These are phyloP conservation scores for Eremothecium coryli DNA, from an alignment of 1,139 yeast species.

Conservation along the genomic window DNA sequence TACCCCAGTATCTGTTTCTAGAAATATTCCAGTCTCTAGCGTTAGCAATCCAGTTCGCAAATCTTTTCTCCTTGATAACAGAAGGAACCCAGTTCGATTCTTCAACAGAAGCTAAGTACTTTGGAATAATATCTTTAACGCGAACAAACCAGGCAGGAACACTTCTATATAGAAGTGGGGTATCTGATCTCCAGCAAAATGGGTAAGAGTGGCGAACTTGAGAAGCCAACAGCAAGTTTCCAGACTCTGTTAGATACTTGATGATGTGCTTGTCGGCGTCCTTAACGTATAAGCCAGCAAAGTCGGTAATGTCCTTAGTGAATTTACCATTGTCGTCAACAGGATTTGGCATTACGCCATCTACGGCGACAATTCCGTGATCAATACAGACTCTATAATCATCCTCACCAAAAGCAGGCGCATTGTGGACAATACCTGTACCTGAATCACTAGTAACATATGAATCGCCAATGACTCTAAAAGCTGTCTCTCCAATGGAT, in stretches of 20 bases:
- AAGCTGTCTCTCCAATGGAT: conserved; percentile 64
- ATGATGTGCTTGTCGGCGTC: conserved; percentile 92
- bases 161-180: conserved; percentile 90
- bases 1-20: conserved; percentile 99
- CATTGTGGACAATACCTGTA: conserved; percentile 98
- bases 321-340: conserved; percentile 87
- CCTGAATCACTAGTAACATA: conserved; percentile 92
- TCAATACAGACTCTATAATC: conserved; percentile 80
- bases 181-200: conserved; percentile 99
- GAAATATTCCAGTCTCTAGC: conserved; percentile 99
- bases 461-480: conserved; percentile 69
- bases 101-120: conserved; percentile 79
- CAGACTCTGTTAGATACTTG: conserved; percentile 69
- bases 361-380: conserved; percentile 65
- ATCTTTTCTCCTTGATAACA: conserved; percentile 84
- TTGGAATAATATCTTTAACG: conserved; percentile 74
- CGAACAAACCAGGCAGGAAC: conserved; percentile 99
- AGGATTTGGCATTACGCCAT: conserved; percentile 77
- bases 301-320: conserved; percentile 64
- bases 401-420: conserved; percentile 99
- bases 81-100: conserved; percentile 92
- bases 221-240: conserved; percentile 62
- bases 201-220: conserved; percentile 96
- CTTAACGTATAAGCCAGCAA: conserved; percentile 79
- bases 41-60: conserved; percentile 93